Evolutionary conservation across 108 stramenopile species (phyloP).

Genomic region (Cyclotella baltica): DNA sequence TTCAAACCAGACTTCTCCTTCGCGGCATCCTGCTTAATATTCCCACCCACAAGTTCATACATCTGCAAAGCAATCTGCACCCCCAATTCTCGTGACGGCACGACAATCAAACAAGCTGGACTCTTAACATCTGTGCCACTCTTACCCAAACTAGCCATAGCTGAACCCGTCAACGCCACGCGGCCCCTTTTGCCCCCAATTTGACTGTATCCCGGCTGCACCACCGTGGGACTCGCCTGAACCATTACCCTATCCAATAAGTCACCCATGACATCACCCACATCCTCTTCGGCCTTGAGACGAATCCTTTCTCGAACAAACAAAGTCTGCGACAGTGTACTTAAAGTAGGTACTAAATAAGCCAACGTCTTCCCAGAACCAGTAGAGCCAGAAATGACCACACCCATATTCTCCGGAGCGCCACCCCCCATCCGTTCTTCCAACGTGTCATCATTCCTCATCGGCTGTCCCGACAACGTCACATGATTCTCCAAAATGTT

Average conservation of each 20-base stretch:
- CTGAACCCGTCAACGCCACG: conserved; percentile 63
- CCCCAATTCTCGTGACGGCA: conserved; percentile 92
- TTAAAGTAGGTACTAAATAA: conserved; percentile 79
- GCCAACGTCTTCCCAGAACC: conserved; percentile 82
- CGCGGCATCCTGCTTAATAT: conserved; percentile 51
- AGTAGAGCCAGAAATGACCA: conserved; percentile 66
- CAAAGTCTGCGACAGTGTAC: conserved; percentile 78
- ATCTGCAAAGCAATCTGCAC: conserved; percentile 82
- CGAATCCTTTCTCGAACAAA: conserved; percentile 80
- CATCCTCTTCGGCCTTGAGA: conserved; percentile 77
- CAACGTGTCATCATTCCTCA: conserved; percentile 56
- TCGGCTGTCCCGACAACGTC: conserved; percentile 26
- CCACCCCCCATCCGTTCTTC: conserved; percentile 56
- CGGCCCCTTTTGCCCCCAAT: conserved; percentile 41
- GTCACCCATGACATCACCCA: conserved; percentile 78
- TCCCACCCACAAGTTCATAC: conserved; percentile 80
- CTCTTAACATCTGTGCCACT: conserved; percentile 76
- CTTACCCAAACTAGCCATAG: conserved; percentile 69
- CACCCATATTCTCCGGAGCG: conserved; percentile 64
- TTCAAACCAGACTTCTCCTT: conserved; percentile 58
- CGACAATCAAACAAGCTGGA: conserved; percentile 90
- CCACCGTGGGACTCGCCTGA: conserved; percentile 69
- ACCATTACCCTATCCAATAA: conserved; percentile 74
- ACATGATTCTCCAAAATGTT: conserved; percentile 56
- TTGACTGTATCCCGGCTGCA: conserved; percentile 61